phyloP scores from a whole-genome alignment of 169 alveolate genomes.

The Fabrea salina region DNA sequence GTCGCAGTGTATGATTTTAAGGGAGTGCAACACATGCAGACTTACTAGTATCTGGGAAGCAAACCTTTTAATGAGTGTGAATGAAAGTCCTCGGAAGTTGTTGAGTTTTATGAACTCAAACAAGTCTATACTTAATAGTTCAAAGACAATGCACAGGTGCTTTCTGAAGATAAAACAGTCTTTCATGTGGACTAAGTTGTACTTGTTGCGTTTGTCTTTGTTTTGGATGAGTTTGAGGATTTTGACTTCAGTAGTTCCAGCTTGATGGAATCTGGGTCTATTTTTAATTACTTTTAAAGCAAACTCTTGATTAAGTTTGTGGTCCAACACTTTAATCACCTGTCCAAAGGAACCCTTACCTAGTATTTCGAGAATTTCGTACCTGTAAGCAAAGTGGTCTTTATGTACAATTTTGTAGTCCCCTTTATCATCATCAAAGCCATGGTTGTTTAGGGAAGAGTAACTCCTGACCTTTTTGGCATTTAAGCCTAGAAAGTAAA shows the following conservation, averaged over 20 bases:
- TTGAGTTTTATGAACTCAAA: conserved; percentile 67
- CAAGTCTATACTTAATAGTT: conserved; percentile 70
- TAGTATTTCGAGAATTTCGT: conserved; percentile 66
- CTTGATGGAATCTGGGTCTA: conserved; percentile 66
- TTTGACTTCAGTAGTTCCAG: conserved; percentile 74
- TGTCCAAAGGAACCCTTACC: conserved; percentile 84
- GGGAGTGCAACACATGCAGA: conserved; percentile 53
- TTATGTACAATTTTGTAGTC: conserved; percentile 64
- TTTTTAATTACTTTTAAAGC: conserved; percentile 79
- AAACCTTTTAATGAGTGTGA: conserved; percentile 67
- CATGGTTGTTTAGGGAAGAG: conserved; percentile 35
- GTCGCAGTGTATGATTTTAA: conserved; percentile 37
- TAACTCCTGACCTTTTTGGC: conserved; percentile 49
- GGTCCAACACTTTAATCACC: conserved; percentile 78
- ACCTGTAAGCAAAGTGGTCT: conserved; percentile 77
- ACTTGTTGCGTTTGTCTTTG: conserved; percentile 63
- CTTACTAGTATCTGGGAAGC: conserved; percentile 70
- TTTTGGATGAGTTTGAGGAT: conserved; percentile 57
- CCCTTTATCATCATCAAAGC: conserved; percentile 77
- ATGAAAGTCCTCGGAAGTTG: conserved; percentile 68
- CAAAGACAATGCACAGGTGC: no score
- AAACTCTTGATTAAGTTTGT: conserved; percentile 66
- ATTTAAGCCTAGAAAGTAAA: conserved; percentile 39
- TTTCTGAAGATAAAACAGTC: conserved; percentile 70
- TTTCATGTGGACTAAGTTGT: conserved; percentile 71